phyloP scores from a whole-genome alignment of 805 yeast genomes.

The Suhomyces sp. region DNA sequence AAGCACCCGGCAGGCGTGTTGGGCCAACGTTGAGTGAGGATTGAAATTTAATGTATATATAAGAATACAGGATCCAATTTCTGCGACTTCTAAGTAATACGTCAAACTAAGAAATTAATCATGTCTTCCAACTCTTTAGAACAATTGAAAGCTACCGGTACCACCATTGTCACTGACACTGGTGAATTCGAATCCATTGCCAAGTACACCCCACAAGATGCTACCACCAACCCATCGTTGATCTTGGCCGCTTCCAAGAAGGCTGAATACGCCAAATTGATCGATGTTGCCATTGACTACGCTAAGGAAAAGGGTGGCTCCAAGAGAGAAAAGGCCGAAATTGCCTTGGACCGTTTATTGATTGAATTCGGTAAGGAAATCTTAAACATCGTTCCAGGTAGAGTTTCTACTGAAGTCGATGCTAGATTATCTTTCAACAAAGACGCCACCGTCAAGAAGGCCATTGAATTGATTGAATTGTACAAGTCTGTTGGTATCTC shows the following conservation, averaged over 20 bases:
- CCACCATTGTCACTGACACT: conserved; percentile 96
- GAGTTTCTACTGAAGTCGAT: conserved; percentile 98
- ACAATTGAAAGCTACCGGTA: conserved; percentile 91
- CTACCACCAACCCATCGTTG: conserved; percentile 97
- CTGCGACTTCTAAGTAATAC: neutral
- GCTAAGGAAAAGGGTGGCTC: conserved; percentile 65
- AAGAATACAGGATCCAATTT: neutral
- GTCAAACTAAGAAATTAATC: neutral
- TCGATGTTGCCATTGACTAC: conserved; percentile 86
- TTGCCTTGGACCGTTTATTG: conserved; percentile 87
- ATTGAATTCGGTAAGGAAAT: conserved; percentile 96
- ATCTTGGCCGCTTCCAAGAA: conserved; percentile 94
- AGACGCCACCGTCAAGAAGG: conserved; percentile 91
- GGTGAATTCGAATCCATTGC: conserved; percentile 99
- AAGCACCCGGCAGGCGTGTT: neutral
- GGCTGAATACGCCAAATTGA: conserved; percentile 81
- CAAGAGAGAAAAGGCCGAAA: conserved; percentile 65
- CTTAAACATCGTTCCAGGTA: conserved; percentile 93
- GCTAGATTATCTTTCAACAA: conserved; percentile 97
- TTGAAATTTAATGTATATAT: neutral
- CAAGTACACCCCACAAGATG: conserved; percentile 97
- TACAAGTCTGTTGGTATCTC: conserved; percentile 81
- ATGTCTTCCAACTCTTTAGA: conserved; percentile 63
- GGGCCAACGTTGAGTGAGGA: neutral
- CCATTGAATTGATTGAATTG: conserved; percentile 81